These are phyloP conservation scores for Phytophthora citricola DNA, from an alignment of 352 stramenopile species.

Conservation along the genomic window DNA sequence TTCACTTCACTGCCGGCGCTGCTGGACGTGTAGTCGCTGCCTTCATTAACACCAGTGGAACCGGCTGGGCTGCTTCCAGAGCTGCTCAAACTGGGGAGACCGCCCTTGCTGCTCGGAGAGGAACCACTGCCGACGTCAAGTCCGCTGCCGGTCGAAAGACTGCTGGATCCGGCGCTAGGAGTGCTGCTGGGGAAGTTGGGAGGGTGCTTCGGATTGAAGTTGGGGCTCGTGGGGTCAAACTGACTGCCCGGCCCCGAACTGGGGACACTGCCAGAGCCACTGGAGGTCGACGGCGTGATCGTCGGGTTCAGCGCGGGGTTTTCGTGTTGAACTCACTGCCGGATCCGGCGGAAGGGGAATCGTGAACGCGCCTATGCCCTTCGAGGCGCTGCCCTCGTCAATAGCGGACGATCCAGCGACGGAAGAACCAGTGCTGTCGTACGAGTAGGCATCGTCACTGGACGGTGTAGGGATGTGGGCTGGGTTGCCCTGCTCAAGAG, in stretches of 20 bases:
- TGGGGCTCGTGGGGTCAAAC: conserved; percentile 6
- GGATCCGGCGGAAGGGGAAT: conserved; percentile 11
- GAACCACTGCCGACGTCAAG: conserved; percentile 2
- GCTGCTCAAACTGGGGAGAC: conserved; percentile 7
- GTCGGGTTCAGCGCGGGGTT: not conserved
- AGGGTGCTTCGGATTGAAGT: too few species aligned
- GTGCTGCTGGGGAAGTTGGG: not conserved
- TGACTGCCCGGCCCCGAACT: not conserved
- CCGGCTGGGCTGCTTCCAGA: conserved; percentile 14
- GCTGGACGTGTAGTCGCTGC: conserved; percentile 9
- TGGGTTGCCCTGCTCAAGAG: conserved; percentile 20
- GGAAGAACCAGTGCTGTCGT: conserved; percentile 20
- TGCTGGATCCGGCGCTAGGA: not conserved
- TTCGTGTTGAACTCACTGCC: conserved; percentile 7
- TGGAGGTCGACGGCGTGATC: not conserved
- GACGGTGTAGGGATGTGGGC: conserved; percentile 3
- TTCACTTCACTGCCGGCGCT: conserved; percentile 10
- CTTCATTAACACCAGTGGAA: conserved; percentile 9
- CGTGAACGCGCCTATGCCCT: conserved; percentile 11
- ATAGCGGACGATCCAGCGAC: conserved; percentile 19
- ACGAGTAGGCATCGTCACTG: conserved; percentile 1
- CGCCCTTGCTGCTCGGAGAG: not conserved
- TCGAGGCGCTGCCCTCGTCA: conserved; percentile 13
- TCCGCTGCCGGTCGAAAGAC: conserved; percentile 5
- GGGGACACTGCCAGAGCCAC: not conserved